Conservation (phyloP, 148 eudicot species). For the Chenopodium quinoa region DNA sequence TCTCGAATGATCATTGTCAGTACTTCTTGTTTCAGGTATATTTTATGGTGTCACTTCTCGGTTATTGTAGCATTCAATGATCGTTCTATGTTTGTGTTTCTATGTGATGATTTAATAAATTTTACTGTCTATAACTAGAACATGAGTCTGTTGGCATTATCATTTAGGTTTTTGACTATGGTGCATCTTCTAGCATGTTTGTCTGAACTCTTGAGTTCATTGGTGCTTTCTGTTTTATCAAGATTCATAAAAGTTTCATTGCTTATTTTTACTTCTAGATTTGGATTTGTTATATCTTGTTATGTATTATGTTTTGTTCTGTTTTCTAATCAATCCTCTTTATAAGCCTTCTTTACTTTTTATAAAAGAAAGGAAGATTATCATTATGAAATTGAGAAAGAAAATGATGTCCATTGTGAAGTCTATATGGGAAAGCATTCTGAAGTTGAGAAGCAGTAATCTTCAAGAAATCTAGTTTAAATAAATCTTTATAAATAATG, state of each 20-base stretch:
- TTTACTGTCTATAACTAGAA: neutral
- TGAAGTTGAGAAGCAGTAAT: neutral
- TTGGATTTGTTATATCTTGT: neutral
- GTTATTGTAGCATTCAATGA: neutral
- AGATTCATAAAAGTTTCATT: neutral
- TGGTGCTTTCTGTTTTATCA: neutral
- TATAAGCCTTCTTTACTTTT: neutral
- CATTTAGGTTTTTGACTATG: neutral
- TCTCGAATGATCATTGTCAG: conserved; percentile 61
- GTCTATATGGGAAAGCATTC: neutral
- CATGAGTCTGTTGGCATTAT: neutral
- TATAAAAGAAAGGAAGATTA: neutral
- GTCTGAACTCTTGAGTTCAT: neutral
- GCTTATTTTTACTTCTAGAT: conserved; percentile 1
- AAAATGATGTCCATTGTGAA: too few species aligned
- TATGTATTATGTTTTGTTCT: neutral
- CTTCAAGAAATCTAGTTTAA: neutral
- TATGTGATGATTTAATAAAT: neutral
- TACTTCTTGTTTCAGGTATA: conserved; percentile 67
- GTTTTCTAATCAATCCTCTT: neutral
- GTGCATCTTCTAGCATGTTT: neutral
- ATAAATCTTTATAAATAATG: too few species aligned
- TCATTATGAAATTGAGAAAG: neutral
- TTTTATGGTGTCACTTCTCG: neutral
- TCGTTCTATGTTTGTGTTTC: neutral